Conservation (phyloP, 257 asterid species). For the Phtheirospermum japonicum region DNA sequence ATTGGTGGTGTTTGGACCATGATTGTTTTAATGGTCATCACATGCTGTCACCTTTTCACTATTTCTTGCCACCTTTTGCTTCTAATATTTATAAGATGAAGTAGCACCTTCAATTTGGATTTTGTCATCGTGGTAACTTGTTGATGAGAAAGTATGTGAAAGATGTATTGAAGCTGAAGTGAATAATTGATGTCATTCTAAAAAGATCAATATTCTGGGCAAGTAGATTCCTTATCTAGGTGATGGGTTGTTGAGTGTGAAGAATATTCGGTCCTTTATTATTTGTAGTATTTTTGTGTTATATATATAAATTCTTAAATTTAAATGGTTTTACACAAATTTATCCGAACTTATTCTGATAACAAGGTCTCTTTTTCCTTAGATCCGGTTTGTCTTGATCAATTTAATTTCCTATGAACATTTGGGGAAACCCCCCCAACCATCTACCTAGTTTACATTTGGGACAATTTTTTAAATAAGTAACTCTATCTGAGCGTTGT, state of each 20-base stretch:
- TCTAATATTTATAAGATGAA: constrained; percentile 11
- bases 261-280: not conserved
- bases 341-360: not conserved
- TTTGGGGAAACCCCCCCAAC: not conserved
- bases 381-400: not conserved
- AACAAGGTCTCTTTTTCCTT: constrained; percentile 2
- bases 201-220: constrained; percentile 3
- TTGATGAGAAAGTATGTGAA: constrained; percentile 17
- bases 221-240: constrained; percentile 5
- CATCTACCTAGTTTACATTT: not conserved
- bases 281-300: constrained; percentile 12
- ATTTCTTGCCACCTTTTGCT: not conserved
- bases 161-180: constrained; percentile 21
- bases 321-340: constrained; percentile 6
- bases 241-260: constrained; percentile 16
- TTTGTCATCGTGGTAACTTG: constrained; percentile 3
- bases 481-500: not conserved
- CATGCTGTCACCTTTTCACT: constrained; percentile 10
- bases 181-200: constrained; percentile 4
- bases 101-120: constrained; percentile 13
- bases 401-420: not conserved
- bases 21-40: constrained; percentile 20
- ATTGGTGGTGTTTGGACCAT: constrained; percentile 20
- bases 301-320: constrained; percentile 5
- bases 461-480: not conserved